phyloP scores from a whole-genome alignment of 352 stramenopile species.

The Phytophthora cactorum region DNA sequence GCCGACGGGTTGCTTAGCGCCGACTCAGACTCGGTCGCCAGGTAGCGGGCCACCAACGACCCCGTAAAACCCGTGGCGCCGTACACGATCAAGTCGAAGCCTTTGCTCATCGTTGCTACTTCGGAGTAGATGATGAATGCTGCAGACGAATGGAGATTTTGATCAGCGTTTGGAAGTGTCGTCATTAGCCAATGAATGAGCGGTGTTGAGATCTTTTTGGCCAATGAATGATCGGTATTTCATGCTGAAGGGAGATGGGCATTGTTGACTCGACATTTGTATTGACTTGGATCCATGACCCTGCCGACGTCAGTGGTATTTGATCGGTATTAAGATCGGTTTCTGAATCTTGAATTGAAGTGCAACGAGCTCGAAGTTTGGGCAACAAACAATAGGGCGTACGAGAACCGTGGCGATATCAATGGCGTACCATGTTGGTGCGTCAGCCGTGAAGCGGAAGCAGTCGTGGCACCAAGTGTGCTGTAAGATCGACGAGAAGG shows the following conservation, averaged over 20 bases:
- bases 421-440: too few species aligned
- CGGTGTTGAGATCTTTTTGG: too few species aligned
- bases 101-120: constrained; percentile 39
- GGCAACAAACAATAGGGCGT: too few species aligned
- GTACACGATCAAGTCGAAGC: constrained; percentile 80
- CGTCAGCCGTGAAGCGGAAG: too few species aligned
- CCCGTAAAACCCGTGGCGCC: constrained; percentile 93
- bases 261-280: constrained; percentile 34
- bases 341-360: constrained; percentile 11
- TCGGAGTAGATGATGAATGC: too few species aligned
- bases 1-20: constrained; percentile 23
- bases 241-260: neutral
- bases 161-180: too few species aligned
- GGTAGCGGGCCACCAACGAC: constrained; percentile 71
- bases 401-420: too few species aligned
- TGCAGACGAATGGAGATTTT: neutral
- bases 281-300: neutral
- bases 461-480: too few species aligned
- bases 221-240: neutral
- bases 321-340: neutral
- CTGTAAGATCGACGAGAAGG: too few species aligned
- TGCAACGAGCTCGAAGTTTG: too few species aligned
- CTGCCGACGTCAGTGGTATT: constrained; percentile 15
- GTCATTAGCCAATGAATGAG: too few species aligned
- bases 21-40: constrained; percentile 55